Evolutionary conservation across 2,329 filamentous ascomycete genomes (phyloP).

Genomic region (Zasmidium citrigriseum): DNA sequence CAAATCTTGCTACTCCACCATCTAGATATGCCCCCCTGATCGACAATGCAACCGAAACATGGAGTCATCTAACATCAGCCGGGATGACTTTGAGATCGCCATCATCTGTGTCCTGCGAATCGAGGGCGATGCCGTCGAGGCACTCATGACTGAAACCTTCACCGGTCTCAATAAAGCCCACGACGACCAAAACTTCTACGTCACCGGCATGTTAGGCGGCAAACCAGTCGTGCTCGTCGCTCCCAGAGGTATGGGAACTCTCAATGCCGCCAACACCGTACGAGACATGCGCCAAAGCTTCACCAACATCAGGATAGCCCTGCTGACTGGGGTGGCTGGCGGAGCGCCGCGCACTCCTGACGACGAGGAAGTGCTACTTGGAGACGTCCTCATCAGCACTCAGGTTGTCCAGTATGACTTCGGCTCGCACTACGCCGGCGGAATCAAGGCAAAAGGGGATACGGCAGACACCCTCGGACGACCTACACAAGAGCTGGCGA

Average conservation of each 20-base stretch:
- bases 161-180: not conserved
- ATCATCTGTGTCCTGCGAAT: not conserved
- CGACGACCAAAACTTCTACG: not conserved
- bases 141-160: not conserved
- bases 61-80: too few species aligned
- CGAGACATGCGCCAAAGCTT: not conserved
- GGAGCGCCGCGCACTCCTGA: not conserved
- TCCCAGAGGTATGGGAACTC: not conserved
- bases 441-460: too few species aligned
- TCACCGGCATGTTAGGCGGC: not conserved
- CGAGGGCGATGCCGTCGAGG: not conserved
- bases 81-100: not conserved
- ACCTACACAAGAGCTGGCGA: too few species aligned
- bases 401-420: too few species aligned
- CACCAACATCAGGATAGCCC: not conserved
- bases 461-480: too few species aligned
- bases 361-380: not conserved
- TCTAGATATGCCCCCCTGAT: too few species aligned
- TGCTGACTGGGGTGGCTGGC: not conserved
- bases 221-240: not conserved
- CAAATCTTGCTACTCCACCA: too few species aligned
- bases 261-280: not conserved
- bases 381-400: not conserved
- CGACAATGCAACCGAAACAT: too few species aligned
- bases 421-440: too few species aligned